Conservation (phyloP, 805 yeast genomes). For the Metschnikowia corniflorae region DNA sequence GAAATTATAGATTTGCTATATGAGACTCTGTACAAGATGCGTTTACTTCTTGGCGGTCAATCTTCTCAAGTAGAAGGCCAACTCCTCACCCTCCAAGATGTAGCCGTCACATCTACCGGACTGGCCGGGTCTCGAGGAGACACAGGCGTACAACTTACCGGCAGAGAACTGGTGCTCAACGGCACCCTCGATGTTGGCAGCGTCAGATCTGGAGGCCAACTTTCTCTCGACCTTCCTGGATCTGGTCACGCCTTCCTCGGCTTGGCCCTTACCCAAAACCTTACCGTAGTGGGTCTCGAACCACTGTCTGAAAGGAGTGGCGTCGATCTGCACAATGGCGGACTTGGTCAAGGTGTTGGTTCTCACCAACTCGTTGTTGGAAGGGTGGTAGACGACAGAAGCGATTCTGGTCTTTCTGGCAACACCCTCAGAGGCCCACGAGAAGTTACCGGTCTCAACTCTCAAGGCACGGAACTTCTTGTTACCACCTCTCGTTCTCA, state of each 20-base stretch:
- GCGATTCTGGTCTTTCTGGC: constrained; percentile 98
- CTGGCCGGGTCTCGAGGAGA: constrained; percentile 99
- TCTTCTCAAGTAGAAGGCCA: constrained; percentile 99
- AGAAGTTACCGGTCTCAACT: constrained; percentile 98
- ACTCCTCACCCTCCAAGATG: constrained; percentile 99
- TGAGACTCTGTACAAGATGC: constrained; percentile 1
- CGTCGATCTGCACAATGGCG: constrained; percentile 99
- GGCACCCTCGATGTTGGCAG: constrained; percentile 82
- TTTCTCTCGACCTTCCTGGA: constrained; percentile 84
- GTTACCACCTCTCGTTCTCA: constrained; percentile 99
- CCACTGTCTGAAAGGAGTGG: constrained; percentile 99
- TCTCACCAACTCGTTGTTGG: constrained; percentile 99
- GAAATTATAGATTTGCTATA: constrained; percentile 17
- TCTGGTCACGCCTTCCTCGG: constrained; percentile 53
- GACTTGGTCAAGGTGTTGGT: constrained; percentile 99
- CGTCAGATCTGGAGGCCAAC: constrained; percentile 87
- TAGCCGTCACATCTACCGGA: constrained; percentile 99
- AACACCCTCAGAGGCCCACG: constrained; percentile 99
- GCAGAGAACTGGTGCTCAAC: constrained; percentile 96
- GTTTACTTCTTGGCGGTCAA: constrained; percentile 96
- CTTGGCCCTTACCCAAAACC: constrained; percentile 72
- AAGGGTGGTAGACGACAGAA: constrained; percentile 98
- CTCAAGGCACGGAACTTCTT: constrained; percentile 99
- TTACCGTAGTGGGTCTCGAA: constrained; percentile 98
- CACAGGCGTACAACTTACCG: constrained; percentile 97